Evolutionary conservation across 306 rosid genomes (phyloP).

Genomic region (Pyrus betulifolia): DNA sequence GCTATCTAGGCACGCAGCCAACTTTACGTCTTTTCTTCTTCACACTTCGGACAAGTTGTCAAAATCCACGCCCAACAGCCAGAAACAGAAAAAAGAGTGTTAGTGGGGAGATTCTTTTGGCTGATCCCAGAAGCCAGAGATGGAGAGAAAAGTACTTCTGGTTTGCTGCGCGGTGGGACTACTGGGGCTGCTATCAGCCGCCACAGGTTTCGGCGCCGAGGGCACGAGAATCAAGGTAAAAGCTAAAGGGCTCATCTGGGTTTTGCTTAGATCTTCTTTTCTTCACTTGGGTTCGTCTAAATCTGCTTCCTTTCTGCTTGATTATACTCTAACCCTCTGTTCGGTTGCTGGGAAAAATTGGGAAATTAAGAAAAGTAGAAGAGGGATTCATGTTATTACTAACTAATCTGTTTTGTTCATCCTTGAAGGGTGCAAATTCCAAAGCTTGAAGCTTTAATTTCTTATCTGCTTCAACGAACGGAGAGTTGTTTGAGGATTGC

Average conservation of each 20-base stretch:
- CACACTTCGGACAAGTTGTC: not conserved
- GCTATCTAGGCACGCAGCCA: no score
- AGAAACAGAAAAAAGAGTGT: not conserved
- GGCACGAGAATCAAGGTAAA: slow-evolving; percentile 72
- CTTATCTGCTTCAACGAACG: not conserved
- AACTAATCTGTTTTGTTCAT: not conserved
- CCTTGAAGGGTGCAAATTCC: not conserved
- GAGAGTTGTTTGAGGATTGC: not conserved
- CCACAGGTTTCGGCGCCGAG: slow-evolving; percentile 75
- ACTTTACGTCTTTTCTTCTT: slow-evolving; percentile 7
- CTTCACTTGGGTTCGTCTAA: not conserved
- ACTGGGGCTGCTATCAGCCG: slow-evolving; percentile 64
- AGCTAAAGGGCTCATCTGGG: not conserved
- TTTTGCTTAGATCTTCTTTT: not conserved
- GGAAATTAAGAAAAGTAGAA: not conserved
- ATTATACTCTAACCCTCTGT: not conserved
- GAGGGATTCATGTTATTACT: not conserved
- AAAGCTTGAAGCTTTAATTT: not conserved
- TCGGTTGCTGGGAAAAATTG: slow-evolving; percentile 3
- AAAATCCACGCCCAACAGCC: not conserved
- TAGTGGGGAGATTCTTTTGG: not conserved
- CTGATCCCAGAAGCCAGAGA: not conserved
- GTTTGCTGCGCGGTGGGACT: slow-evolving; percentile 55
- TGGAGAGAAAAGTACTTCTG: slow-evolving; percentile 55
- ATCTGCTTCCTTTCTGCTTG: not conserved